Evolutionary conservation across 306 rosid genomes (phyloP).

Genomic region (Vigna angularis): DNA sequence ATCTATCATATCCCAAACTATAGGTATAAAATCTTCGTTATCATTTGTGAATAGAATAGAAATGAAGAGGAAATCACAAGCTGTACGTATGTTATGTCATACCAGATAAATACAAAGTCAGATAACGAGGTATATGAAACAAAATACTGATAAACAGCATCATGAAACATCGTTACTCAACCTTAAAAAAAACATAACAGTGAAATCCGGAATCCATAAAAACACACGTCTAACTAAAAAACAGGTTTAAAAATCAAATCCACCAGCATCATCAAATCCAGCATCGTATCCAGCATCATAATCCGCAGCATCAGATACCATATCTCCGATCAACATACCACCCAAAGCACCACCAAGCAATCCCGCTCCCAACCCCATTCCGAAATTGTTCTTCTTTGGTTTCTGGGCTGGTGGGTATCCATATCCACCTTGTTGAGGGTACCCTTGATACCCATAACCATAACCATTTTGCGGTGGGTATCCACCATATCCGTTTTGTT

Average conservation of each 20-base stretch:
- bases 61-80: constrained; percentile 9
- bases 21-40: no score
- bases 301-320: constrained; percentile 62
- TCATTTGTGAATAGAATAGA: background rate
- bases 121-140: background rate
- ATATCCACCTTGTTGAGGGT: constrained; percentile 47
- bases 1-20: no score
- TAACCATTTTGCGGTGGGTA: constrained; percentile 37
- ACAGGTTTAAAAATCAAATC: constrained; percentile 41
- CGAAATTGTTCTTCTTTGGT: constrained; percentile 59
- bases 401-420: constrained; percentile 57
- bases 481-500: constrained; percentile 23
- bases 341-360: constrained; percentile 80
- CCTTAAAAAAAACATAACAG: background rate
- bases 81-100: background rate
- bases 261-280: constrained; percentile 54
- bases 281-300: constrained; percentile 54
- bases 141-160: background rate
- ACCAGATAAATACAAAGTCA: constrained; percentile 11
- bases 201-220: background rate
- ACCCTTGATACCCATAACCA: constrained; percentile 29
- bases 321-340: constrained; percentile 79
- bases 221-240: background rate
- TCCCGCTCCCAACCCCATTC: constrained; percentile 87
- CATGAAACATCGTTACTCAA: background rate